Base-by-base conservation (phyloP, 441 rosid species). In the Erodium texanum region DNA sequence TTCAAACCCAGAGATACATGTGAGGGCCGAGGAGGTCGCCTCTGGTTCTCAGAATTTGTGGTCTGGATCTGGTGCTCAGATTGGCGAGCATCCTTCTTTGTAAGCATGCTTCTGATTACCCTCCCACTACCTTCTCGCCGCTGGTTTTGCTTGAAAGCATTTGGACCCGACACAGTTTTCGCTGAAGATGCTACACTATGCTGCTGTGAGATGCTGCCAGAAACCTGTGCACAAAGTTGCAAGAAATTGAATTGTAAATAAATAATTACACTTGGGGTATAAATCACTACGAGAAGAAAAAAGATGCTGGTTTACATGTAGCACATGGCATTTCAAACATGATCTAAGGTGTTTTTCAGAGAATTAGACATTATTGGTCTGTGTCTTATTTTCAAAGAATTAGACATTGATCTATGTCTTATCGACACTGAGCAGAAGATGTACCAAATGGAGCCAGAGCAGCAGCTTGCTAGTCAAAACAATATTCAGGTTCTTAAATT, bases 61-160 rank as follows among this genome's bases (percentile, higher is more conserved):
- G 59, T 65, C 78, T 79, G 82, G 74, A 62, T 65, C 78, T 79
- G 82, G 74, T 72, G 83, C 78, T 74, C 84, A 77, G 85, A 70
- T 24, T 74, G 78, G 15, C 68, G 74, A 5, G 80, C 62, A 48
- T 86, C 90, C 68, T 70, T 82, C 68, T 71, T 85, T 75, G 70
- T 23, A 74, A 82, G 87, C 73, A 81, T 82, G 74, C 81, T 76
- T 73, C 78, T 77, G 70, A 82, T 80, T 75, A 86, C 62, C 81
- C 80, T 83, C 73, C 86, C 84, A 78, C 83, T 68, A 73, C 80
- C 70, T 62, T 83, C 85, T 64, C 45, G 77, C 61, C 76, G 76
- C 75, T 78, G 80, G 65, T 67, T 74, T 69, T 72, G 85, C 74
- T 77, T 82, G 34, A 73, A 65, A 75, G 80, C 67, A 65, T 66